Percentiles rank a stretch among this genome's conserved stretches.
Conservation (phyloP, 2,329 filamentous ascomycete genomes). For the Colletotrichum magnum region DNA sequence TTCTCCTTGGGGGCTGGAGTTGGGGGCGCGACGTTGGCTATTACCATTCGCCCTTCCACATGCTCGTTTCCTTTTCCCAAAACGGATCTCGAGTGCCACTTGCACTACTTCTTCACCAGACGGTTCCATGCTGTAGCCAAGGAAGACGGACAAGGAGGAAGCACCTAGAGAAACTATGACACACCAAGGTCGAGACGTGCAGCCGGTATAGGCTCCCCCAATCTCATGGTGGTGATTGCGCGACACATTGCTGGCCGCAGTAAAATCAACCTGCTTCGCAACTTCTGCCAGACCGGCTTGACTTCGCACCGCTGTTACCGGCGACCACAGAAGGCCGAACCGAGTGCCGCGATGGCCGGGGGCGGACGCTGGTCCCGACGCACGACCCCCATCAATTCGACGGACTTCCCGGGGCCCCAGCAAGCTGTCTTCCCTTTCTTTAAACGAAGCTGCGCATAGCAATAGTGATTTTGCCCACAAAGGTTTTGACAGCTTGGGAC, state of each 20-base stretch:
- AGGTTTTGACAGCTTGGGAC: slow-evolving; percentile 29
- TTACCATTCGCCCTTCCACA: slow-evolving; percentile 7
- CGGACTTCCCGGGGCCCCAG: slow-evolving; percentile 16
- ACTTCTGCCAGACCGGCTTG: slow-evolving; percentile 12
- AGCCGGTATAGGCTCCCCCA: slow-evolving; percentile 8
- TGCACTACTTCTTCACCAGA: neutral
- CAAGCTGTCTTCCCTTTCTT: neutral
- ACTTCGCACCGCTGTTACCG: neutral
- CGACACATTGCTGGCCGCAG: neutral
- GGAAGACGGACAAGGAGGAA: neutral
- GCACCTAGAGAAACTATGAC: neutral
- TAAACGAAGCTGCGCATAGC: neutral
- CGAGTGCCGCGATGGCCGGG: neutral
- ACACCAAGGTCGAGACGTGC: slow-evolving; percentile 2
- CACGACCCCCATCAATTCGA: slow-evolving; percentile 12
- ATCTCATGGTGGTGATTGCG: neutral
- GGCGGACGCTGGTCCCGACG: slow-evolving; percentile 14
- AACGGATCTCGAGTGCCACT: slow-evolving; percentile 10
- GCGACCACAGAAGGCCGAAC: slow-evolving; percentile 6
- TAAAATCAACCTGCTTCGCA: neutral
- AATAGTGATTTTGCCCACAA: neutral
- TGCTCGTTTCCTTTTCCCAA: slow-evolving; percentile 4
- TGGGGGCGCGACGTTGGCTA: slow-evolving; percentile 16
- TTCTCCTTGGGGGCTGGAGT: slow-evolving; percentile 13
- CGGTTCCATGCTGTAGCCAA: neutral